Evolutionary conservation across 73 alveolate genomes (phyloP).

Genomic region (Symbiodinium natans): DNA sequence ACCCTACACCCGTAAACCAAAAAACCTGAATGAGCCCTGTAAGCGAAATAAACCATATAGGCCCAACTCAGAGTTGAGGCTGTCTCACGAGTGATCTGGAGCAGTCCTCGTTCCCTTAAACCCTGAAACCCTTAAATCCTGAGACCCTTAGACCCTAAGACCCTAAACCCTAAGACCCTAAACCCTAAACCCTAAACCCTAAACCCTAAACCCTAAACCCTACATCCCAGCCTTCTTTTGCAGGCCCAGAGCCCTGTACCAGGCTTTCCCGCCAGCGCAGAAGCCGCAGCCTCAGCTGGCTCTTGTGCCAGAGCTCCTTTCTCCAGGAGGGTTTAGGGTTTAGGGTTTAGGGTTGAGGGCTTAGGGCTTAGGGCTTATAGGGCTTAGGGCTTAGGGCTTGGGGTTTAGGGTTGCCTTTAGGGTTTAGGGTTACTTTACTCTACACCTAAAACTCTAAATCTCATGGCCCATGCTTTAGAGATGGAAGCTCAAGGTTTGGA

Average conservation of each 20-base stretch:
- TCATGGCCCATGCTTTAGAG: background rate
- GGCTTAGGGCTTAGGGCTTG: background rate
- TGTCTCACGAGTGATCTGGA: too few relatives aligned
- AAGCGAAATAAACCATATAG: too few relatives aligned
- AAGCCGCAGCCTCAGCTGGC: background rate
- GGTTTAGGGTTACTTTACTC: background rate
- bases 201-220: too few relatives aligned
- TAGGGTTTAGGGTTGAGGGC: background rate
- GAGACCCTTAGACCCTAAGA: too few relatives aligned
- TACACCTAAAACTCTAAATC: background rate
- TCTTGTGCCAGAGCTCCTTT: conserved; percentile 5
- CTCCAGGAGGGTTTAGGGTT: background rate
- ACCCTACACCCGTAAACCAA: background rate
- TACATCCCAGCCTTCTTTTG: background rate
- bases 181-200: too few relatives aligned
- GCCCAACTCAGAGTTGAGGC: too few relatives aligned
- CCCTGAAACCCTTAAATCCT: too few relatives aligned
- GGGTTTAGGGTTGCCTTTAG: background rate
- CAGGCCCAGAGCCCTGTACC: conserved; percentile 23
- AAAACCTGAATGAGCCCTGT: too few relatives aligned
- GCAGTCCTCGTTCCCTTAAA: too few relatives aligned
- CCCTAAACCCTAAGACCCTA: too few relatives aligned
- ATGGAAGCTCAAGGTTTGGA: background rate
- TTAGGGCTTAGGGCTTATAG: background rate
- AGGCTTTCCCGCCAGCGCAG: background rate